Base-by-base conservation (phyloP, 306 rosid genomes). In the Quercus mongolica region DNA sequence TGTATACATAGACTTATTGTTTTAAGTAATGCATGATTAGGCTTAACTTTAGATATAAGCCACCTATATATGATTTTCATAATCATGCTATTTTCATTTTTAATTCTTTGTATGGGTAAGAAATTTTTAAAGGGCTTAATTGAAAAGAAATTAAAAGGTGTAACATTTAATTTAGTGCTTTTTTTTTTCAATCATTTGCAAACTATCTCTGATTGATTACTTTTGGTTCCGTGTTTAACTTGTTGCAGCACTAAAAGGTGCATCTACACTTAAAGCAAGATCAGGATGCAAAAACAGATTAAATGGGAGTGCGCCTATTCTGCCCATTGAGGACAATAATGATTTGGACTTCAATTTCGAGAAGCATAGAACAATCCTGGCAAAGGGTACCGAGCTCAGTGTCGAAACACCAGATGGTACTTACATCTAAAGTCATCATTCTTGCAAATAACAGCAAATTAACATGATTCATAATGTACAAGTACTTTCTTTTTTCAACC, bases 351-450 rank as follows among this genome's bases (percentile, higher is more conserved):
- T 91, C 63, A 91, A 95, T 83, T 88, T 89, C 46, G 90, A 89
- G 30, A 91, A 85, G 72, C 86, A 83, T 56, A 93, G 88, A 84
- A 74, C 88, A 9, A 72, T 85, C 38, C 98, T 96, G 35, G 88
- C 89, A 59, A 87, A 86, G 71, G 94, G 96, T 57, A 56, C 82
- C 78, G 83, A 87, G 79, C 82, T 96, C 78, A 87, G 86, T 67
- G 88, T 89, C 51, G 93, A 93, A 84, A 84, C 97, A 81, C 98
- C 99, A 64, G 88, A 89, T 87, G 98, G 99, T 93, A 79, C 59
- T 58, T 38, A 71, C 9, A 41, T 38, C 20, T 17, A 15, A 30
- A 28, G 20, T 64, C 70, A 30, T 63, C 30, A 30, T 31, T 17
- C 23, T 19, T 3, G 10, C 13, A 21, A 7, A 58, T 71, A 20